Conservation (phyloP, 768 basidiomycete genomes). For the Termitomyces sp. region DNA sequence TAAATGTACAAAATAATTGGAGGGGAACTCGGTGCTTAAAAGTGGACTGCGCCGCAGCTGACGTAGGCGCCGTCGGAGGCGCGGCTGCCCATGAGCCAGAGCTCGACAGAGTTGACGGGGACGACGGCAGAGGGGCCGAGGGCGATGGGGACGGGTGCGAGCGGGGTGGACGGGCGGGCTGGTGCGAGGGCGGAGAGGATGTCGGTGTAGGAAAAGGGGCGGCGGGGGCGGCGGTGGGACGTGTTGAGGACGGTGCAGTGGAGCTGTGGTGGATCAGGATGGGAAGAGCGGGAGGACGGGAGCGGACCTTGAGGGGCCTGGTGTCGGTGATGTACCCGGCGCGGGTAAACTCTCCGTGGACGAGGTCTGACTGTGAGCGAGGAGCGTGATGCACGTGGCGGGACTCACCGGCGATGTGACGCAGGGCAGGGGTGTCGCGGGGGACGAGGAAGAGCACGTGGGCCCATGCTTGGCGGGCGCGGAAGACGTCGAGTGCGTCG, state of each 20-base stretch:
- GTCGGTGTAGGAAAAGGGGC: slow-evolving; percentile 16
- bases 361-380: slow-evolving; percentile 25
- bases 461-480: slow-evolving; percentile 26
- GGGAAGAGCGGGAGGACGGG: neutral
- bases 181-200: neutral
- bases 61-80: neutral
- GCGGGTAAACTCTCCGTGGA: slow-evolving; percentile 31
- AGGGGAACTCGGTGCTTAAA: too few relatives aligned
- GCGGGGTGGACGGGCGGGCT: neutral
- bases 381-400: too few relatives aligned
- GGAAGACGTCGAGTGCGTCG: slow-evolving; percentile 42
- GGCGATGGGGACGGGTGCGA: neutral
- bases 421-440: slow-evolving; percentile 22
- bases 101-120: neutral
- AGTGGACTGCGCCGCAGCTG: neutral
- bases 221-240: slow-evolving; percentile 11
- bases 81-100: slow-evolving; percentile 4
- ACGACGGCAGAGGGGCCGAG: neutral
- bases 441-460: slow-evolving; percentile 58
- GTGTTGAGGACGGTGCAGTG: slow-evolving; percentile 18
- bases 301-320: slow-evolving; percentile 44
- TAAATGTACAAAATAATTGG: too few relatives aligned
- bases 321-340: slow-evolving; percentile 39
- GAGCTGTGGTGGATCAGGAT: neutral
- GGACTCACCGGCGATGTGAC: slow-evolving; percentile 23